Percentiles rank a stretch among this genome's conserved stretches.
Evolutionary conservation across 1,284 basidiomycete species (phyloP).

Genomic region (Mrakiaceae sp.): DNA sequence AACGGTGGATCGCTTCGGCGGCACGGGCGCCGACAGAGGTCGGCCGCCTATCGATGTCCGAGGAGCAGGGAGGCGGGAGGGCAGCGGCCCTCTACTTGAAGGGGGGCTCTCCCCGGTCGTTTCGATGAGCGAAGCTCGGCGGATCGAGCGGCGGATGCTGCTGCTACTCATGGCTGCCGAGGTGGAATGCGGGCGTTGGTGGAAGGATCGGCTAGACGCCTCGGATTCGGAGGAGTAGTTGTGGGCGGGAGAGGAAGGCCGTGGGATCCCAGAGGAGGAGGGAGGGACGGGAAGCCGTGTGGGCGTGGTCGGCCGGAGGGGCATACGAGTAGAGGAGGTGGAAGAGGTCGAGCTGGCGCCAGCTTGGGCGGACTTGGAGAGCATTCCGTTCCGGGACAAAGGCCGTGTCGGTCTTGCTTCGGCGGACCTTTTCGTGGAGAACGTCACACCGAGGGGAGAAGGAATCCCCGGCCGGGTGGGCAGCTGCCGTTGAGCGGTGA

Average conservation of each 20-base stretch:
- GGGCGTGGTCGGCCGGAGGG: not conserved
- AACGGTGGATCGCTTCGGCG: not conserved
- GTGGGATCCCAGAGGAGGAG: not conserved
- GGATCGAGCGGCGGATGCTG: slow-evolving; percentile 3
- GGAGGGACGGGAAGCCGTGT: not conserved
- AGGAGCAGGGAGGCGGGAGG: not conserved
- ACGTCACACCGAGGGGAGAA: slow-evolving; percentile 25
- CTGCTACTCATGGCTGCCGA: not conserved
- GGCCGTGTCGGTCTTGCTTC: not conserved
- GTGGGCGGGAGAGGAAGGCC: not conserved
- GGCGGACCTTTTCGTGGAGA: slow-evolving; percentile 4
- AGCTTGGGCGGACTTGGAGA: not conserved
- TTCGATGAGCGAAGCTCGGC: slow-evolving; percentile 9
- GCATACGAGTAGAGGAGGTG: too few relatives aligned
- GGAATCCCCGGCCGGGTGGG: slow-evolving; percentile 31
- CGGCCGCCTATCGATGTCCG: not conserved
- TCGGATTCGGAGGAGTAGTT: not conserved
- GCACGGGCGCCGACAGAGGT: slow-evolving; percentile 7
- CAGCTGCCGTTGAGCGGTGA: slow-evolving; percentile 15
- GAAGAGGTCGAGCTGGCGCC: not conserved
- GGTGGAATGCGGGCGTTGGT: not conserved
- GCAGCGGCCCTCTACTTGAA: not conserved
- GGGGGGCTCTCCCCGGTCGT: not conserved
- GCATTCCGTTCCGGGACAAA: not conserved
- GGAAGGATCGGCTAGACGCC: not conserved